phyloP scores from a whole-genome alignment of 331 rosid species.

The Ulmus americana region DNA sequence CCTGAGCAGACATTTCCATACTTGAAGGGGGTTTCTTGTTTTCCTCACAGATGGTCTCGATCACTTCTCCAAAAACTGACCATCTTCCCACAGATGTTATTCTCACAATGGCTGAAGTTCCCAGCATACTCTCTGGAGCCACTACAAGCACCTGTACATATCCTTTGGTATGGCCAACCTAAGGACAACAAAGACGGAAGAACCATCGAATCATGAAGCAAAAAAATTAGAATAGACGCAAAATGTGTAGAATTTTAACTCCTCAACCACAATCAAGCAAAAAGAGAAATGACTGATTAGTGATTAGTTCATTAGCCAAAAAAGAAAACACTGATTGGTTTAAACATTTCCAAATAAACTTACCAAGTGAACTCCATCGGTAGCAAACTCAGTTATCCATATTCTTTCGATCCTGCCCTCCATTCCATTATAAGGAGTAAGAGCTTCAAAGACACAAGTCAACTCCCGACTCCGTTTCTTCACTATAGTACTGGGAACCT shows the following conservation, averaged over 20 bases:
- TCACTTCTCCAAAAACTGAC: slow-evolving; percentile 84
- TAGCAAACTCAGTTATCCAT: slow-evolving; percentile 88
- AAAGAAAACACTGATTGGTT: slow-evolving; percentile 6
- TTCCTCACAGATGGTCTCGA: slow-evolving; percentile 42
- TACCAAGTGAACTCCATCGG: slow-evolving; percentile 89
- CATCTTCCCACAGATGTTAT: slow-evolving; percentile 83
- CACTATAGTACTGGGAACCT: slow-evolving; percentile 80
- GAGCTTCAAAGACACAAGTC: slow-evolving; percentile 81
- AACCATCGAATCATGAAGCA: slow-evolving; percentile 17
- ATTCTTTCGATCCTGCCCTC: slow-evolving; percentile 85
- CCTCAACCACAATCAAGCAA: not conserved
- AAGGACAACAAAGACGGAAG: slow-evolving; percentile 10
- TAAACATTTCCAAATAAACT: slow-evolving; percentile 21
- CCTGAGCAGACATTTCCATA: slow-evolving; percentile 23
- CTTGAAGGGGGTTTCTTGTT: slow-evolving; percentile 25
- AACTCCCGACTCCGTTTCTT: slow-evolving; percentile 93
- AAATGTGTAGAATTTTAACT: not conserved
- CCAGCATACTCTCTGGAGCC: slow-evolving; percentile 66
- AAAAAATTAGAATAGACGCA: not conserved
- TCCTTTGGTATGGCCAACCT: slow-evolving; percentile 98
- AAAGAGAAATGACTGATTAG: too few relatives aligned
- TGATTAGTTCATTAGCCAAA: not conserved
- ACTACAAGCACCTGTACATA: slow-evolving; percentile 78
- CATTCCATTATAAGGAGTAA: slow-evolving; percentile 81
- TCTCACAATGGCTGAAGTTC: slow-evolving; percentile 72